A percentile compares a stretch with the other conserved stretches of the same genome.
Conservation (phyloP, 2,329 filamentous ascomycete genomes). For the Aspergillus brunneoviolaceus region DNA sequence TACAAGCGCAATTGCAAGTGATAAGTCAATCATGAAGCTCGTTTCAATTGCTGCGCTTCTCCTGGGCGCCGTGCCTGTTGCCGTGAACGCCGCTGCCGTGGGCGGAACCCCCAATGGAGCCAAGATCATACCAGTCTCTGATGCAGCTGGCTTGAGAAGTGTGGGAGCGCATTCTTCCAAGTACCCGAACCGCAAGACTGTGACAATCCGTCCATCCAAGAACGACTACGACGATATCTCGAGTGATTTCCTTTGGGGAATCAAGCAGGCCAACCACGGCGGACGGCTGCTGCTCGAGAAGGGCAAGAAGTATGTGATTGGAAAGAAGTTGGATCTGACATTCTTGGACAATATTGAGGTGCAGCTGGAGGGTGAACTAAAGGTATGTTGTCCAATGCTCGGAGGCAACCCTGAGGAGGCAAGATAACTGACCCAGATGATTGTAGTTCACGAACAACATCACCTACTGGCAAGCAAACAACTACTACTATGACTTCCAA, state of each 20-base stretch:
- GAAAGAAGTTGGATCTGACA: constrained; percentile 58
- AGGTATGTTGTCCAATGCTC: constrained; percentile 28
- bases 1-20: background rate
- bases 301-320: constrained; percentile 57
- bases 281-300: constrained; percentile 57
- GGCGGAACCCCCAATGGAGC: constrained; percentile 25
- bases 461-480: constrained; percentile 51
- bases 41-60: constrained; percentile 23
- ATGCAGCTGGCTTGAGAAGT: constrained; percentile 18
- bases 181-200: constrained; percentile 41
- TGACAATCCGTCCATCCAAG: constrained; percentile 54
- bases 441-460: constrained; percentile 48
- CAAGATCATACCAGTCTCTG: constrained; percentile 24
- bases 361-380: constrained; percentile 58
- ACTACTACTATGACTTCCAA: constrained; percentile 53
- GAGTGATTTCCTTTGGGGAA: constrained; percentile 54
- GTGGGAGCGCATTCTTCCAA: constrained; percentile 27
- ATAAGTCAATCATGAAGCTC: constrained; percentile 23
- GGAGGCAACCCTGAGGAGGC: background rate
- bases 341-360: constrained; percentile 60
- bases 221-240: constrained; percentile 59
- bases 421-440: constrained; percentile 8
- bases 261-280: constrained; percentile 59
- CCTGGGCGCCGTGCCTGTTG: constrained; percentile 17
- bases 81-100: constrained; percentile 19